Conservation (phyloP, 2,329 filamentous ascomycete genomes). For the Atkinsonella hypoxylon region DNA sequence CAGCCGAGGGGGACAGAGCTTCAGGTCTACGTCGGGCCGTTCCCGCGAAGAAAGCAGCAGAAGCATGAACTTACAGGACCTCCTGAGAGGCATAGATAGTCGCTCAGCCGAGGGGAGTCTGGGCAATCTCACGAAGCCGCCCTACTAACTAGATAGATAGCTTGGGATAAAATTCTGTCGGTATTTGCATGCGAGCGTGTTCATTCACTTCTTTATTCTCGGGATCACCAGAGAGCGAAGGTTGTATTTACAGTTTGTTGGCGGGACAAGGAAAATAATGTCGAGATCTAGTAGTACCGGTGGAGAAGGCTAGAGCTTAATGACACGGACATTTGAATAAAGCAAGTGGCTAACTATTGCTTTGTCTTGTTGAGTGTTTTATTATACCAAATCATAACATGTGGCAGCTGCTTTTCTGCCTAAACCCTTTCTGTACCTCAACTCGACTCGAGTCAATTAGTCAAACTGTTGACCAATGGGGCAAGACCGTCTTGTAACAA, state of each 20-base stretch:
- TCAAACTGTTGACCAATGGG: no score
- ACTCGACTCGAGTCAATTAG: no score
- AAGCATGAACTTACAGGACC: slow-evolving; percentile 34
- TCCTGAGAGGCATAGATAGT: slow-evolving; percentile 39
- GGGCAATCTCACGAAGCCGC: slow-evolving; percentile 35
- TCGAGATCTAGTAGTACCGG: not conserved
- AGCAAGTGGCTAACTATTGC: no score
- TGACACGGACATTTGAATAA: not conserved
- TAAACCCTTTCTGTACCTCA: no score
- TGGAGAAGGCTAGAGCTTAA: not conserved
- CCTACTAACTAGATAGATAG: slow-evolving; percentile 33
- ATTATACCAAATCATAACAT: no score
- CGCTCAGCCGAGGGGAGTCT: slow-evolving; percentile 32
- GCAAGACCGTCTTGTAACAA: no score
- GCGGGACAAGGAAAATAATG: not conserved
- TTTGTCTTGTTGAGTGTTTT: not conserved
- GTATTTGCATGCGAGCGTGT: not conserved
- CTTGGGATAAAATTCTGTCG: not conserved
- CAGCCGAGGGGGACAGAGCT: slow-evolving; percentile 30
- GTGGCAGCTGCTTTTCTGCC: no score
- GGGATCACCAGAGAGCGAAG: not conserved
- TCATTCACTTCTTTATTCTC: not conserved
- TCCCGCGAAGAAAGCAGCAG: slow-evolving; percentile 21
- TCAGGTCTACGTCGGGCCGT: slow-evolving; percentile 21
- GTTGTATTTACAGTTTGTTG: not conserved